Evolutionary conservation across 345 rosid genomes (phyloP).

Genomic region (Crucihimalaya himalaica): DNA sequence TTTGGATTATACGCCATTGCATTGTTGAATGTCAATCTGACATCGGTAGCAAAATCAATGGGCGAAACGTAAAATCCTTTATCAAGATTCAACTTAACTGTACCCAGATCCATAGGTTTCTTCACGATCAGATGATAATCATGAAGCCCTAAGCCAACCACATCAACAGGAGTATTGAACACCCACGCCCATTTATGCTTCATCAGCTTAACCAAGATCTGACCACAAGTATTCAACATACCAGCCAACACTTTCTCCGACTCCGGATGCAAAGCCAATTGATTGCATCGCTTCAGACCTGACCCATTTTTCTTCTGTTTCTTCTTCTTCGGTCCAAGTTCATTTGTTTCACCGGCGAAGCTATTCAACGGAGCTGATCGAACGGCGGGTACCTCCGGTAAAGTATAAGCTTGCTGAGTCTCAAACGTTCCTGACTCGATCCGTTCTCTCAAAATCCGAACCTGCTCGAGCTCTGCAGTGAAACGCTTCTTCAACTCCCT

Average conservation of each 20-base stretch:
- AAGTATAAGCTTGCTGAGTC: conserved; percentile 1
- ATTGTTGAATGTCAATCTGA: conserved; percentile 64
- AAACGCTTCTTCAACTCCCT: conserved; percentile 58
- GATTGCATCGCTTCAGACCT: conserved; percentile 46
- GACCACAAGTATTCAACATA: conserved; percentile 52
- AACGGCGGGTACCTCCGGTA: conserved; percentile 19
- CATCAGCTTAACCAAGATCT: conserved; percentile 72
- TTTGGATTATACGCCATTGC: conserved; percentile 77
- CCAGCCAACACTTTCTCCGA: background rate
- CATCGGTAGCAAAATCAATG: conserved; percentile 62
- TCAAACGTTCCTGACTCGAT: conserved; percentile 49
- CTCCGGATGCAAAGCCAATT: conserved; percentile 16
- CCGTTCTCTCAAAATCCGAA: conserved; percentile 58
- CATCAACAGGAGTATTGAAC: conserved; percentile 71
- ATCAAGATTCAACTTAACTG: conserved; percentile 55
- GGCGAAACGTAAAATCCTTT: conserved; percentile 59
- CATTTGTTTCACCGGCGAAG: conserved; percentile 34
- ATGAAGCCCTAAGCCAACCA: conserved; percentile 56
- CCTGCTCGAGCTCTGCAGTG: conserved; percentile 58
- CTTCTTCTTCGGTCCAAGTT: conserved; percentile 39
- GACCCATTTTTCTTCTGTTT: conserved; percentile 50
- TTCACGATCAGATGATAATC: conserved; percentile 64
- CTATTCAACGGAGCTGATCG: conserved; percentile 50
- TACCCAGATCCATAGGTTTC: conserved; percentile 83
- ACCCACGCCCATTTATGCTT: conserved; percentile 64